Evolutionary conservation across 805 yeast species (phyloP), one percentile per base, ranked within the genome.

Genomic region (Clavispora santaluciae): DNA sequence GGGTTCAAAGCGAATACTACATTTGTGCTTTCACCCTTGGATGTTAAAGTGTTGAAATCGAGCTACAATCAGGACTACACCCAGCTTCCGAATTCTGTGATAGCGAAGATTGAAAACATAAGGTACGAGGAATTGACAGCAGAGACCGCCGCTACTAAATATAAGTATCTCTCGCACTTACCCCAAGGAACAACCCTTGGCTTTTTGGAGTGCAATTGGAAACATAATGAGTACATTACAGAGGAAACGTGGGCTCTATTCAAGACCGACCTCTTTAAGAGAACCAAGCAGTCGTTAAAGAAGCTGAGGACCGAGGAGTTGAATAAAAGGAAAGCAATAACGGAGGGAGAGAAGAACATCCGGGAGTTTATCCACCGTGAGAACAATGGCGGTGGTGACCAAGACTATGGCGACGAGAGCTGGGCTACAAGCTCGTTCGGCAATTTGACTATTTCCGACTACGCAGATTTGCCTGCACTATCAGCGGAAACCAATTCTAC

Each of bases 151-250:
- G 33, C 76, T 2, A 74, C 76, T 38, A 78, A 81, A 49, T 73
- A 73, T 57, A 90, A 88, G 59, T 88, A 85, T 58, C 63, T 93
- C 42, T 73, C 85, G 1, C 91, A 91, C 60, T 62, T 89, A 17
- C 97, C 99, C 0, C 58, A 78, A 22, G 97, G 97, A 1, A 83
- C 96, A 0, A 85, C 83, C 39, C 60, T 91, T 33, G 95, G 89
- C 9, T 80, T 86, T 47, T 57, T 93, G 40, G 98, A 93, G 53
- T 75, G 96, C 38, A 83, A 87, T 56, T 91, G 98, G 98, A 46
- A 41, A 23, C 45, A 60, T 12, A 67, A 60, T 49, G 67, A 60
- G 42, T 59, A 41, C 38, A 51, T 68, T 9, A 41, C 48, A 17
- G 44, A 45, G n/a, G 70, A 61, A 39, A 61, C 59, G 39, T 70